Conservation (phyloP, 1,284 basidiomycete genomes). For the Leccinum colubrinum region DNA sequence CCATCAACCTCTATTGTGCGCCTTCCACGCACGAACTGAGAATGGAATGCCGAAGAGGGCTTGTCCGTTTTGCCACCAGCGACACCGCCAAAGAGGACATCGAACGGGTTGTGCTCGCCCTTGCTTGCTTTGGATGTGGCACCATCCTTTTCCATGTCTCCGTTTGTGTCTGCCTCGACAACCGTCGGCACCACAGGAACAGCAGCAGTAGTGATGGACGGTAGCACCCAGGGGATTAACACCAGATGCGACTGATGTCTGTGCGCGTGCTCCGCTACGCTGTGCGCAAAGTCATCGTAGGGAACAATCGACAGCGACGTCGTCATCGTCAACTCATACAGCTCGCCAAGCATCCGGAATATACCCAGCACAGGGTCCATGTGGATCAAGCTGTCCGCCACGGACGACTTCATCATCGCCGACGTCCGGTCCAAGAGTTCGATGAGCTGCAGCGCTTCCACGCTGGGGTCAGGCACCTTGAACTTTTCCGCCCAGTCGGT, state of each 20-base stretch:
- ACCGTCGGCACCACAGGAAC: neutral
- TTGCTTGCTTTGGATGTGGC: slow-evolving; percentile 6
- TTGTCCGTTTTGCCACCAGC: slow-evolving; percentile 18
- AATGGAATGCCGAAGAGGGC: slow-evolving; percentile 53
- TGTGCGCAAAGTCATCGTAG: slow-evolving; percentile 68
- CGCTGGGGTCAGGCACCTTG: slow-evolving; percentile 13
- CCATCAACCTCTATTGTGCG: slow-evolving; percentile 10
- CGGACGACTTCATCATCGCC: slow-evolving; percentile 86
- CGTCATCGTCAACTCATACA: slow-evolving; percentile 69
- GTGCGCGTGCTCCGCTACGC: slow-evolving; percentile 69
- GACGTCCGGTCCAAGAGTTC: slow-evolving; percentile 92
- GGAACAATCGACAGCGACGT: slow-evolving; percentile 66
- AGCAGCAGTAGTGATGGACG: slow-evolving; percentile 8
- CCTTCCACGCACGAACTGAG: slow-evolving; percentile 82
- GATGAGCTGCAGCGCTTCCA: slow-evolving; percentile 82
- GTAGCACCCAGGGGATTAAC: slow-evolving; percentile 75
- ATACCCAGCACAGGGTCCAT: slow-evolving; percentile 84
- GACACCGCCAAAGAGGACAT: slow-evolving; percentile 51
- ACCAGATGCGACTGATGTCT: slow-evolving; percentile 70
- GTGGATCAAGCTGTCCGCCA: slow-evolving; percentile 65
- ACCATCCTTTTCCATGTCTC: neutral
- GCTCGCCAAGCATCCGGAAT: slow-evolving; percentile 79
- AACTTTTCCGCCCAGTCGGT: neutral
- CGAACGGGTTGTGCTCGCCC: slow-evolving; percentile 52
- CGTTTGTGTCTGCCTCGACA: slow-evolving; percentile 3